Evolutionary conservation across 371 early-diverging fungal genomes (phyloP).

Genomic region (Homolaphlyctis polyrhiza): DNA sequence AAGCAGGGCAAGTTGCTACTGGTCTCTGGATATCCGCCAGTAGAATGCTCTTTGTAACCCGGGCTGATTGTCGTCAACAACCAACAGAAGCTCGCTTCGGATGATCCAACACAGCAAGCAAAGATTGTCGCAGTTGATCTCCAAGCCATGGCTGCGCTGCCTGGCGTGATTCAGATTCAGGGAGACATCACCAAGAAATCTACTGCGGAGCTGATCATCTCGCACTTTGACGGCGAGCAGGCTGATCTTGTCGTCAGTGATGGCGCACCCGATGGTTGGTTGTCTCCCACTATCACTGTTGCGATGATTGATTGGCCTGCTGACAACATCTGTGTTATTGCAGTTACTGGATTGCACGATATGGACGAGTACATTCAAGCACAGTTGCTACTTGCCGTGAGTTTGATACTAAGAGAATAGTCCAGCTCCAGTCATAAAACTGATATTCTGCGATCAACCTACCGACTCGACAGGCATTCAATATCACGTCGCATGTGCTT

Average conservation of each 20-base stretch:
- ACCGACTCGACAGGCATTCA: constrained; percentile 62
- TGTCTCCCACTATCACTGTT: too few species aligned
- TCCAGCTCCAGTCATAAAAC: background rate
- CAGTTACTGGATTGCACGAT: constrained; percentile 95
- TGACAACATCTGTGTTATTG: constrained; percentile 5
- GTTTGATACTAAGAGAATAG: constrained; percentile 9
- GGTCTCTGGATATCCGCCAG: background rate
- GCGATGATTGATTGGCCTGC: background rate
- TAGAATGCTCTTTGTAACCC: background rate
- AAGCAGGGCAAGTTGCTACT: constrained; percentile 11
- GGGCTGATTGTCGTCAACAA: too few species aligned
- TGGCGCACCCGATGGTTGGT: constrained; percentile 94
- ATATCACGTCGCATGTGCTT: constrained; percentile 89
- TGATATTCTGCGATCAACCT: background rate
- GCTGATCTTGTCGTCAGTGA: constrained; percentile 87
- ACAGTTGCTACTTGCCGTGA: constrained; percentile 82
- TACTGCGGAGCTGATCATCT: constrained; percentile 86
- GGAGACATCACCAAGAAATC: constrained; percentile 97
- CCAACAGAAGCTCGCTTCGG: constrained; percentile 28
- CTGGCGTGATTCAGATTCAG: constrained; percentile 90
- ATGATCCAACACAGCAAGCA: constrained; percentile 28
- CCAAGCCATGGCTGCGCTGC: constrained; percentile 97
- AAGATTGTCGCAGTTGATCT: constrained; percentile 97
- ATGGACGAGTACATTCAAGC: constrained; percentile 99
- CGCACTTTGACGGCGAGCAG: constrained; percentile 78